Conservation (phyloP, 768 basidiomycete species). For the Russula sp. region DNA sequence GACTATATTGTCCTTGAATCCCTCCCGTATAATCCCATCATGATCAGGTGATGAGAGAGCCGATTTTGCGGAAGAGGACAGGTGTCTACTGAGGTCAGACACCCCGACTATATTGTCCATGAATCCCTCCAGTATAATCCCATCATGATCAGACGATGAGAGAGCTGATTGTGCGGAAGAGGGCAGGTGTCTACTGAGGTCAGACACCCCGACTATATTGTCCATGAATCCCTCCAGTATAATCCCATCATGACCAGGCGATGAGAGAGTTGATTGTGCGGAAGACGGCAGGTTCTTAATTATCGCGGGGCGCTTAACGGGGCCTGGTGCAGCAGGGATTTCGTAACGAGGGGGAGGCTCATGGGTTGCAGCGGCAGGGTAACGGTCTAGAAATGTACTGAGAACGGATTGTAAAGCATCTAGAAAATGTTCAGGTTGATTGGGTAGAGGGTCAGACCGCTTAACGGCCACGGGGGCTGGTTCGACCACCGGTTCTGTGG, state of each 20-base stretch:
- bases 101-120: not conserved
- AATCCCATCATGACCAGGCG: not conserved
- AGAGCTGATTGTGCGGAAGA: not conserved
- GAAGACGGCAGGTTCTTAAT: no score
- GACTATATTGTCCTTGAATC: not conserved
- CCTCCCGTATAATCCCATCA: not conserved
- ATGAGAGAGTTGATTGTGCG: not conserved
- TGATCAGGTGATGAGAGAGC: not conserved
- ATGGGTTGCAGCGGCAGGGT: slow-evolving; percentile 39
- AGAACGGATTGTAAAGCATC: slow-evolving; percentile 42
- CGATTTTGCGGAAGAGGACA: not conserved
- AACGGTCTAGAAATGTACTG: slow-evolving; percentile 58
- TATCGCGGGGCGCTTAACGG: not conserved
- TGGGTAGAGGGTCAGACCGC: slow-evolving; percentile 46
- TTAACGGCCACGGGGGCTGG: slow-evolving; percentile 53
- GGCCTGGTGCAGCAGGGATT: not conserved
- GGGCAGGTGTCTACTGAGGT: no score
- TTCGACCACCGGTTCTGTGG: slow-evolving; percentile 37
- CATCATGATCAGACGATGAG: not conserved
- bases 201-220: not conserved
- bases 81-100: no score
- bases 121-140: not conserved
- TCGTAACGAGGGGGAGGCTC: not conserved
- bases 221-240: not conserved
- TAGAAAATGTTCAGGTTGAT: slow-evolving; percentile 39